phyloP scores from a whole-genome alignment of 2,329 filamentous ascomycete species.

The Neofusicoccum laricinum region DNA sequence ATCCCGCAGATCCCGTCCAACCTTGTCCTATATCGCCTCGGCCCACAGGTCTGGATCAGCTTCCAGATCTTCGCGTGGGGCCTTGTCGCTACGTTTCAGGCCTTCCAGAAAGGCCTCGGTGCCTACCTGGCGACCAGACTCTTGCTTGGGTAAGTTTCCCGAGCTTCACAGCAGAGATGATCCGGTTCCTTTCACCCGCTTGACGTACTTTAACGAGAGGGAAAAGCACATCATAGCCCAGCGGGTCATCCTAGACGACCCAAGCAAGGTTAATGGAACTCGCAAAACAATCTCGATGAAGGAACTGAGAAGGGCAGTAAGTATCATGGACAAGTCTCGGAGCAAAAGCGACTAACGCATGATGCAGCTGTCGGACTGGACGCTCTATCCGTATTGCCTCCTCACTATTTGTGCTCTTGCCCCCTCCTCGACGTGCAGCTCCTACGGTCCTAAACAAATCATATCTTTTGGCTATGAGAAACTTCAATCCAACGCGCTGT shows the following conservation, averaged over 20 bases:
- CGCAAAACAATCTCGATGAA: constrained; percentile 29
- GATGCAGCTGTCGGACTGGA: constrained; percentile 24
- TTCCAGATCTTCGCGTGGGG: constrained; percentile 39
- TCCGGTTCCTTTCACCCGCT: constrained; percentile 24
- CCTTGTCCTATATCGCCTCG: constrained; percentile 29
- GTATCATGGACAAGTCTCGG: neutral
- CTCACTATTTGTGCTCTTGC: constrained; percentile 33
- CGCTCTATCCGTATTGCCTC: constrained; percentile 30
- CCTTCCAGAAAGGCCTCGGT: constrained; percentile 37
- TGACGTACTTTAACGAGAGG: constrained; percentile 26
- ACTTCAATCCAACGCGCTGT: constrained; percentile 30
- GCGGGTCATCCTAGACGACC: constrained; percentile 29
- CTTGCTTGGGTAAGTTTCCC: constrained; percentile 32
- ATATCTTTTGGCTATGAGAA: constrained; percentile 25
- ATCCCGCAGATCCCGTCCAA: constrained; percentile 1
- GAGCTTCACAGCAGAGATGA: constrained; percentile 20
- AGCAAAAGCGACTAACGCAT: neutral
- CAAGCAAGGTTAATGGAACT: constrained; percentile 26
- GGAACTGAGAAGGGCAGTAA: constrained; percentile 28
- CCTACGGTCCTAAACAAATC: constrained; percentile 33
- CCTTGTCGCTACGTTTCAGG: constrained; percentile 41
- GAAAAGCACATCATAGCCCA: constrained; percentile 29
- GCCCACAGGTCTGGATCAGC: constrained; percentile 39
- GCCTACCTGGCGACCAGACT: constrained; percentile 39
- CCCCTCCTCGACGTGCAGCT: constrained; percentile 29